These are phyloP conservation scores for Chlamydomonas incerta DNA, from an alignment of 139 green algal species.

Conservation along the genomic window DNA sequence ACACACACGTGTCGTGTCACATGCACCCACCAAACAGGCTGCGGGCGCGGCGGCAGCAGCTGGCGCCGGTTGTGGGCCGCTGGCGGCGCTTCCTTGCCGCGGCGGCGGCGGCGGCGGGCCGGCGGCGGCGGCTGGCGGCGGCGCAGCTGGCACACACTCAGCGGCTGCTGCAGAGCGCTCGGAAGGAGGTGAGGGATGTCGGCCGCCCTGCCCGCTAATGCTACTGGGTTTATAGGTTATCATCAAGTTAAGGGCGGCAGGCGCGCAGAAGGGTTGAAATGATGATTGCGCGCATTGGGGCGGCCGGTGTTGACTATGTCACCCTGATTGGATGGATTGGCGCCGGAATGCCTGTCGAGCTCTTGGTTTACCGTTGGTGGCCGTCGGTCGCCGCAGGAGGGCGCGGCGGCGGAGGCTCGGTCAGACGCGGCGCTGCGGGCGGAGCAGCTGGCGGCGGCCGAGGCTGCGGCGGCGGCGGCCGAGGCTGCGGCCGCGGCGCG, in stretches of 20 bases:
- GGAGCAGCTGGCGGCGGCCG: slow-evolving; percentile 4
- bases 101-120: slow-evolving; percentile 5
- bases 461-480: neutral
- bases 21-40: too few species aligned
- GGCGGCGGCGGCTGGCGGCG: neutral
- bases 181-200: neutral
- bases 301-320: too few species aligned
- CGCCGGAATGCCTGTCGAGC: too few species aligned
- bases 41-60: slow-evolving; percentile 29
- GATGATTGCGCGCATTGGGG: too few species aligned
- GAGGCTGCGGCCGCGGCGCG: neutral
- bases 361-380: too few species aligned
- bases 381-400: neutral
- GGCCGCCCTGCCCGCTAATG: too few species aligned
- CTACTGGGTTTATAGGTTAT: too few species aligned
- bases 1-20: too few species aligned
- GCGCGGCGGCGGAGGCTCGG: neutral
- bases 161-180: neutral
- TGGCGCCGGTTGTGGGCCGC: slow-evolving; percentile 63
- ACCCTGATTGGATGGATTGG: too few species aligned
- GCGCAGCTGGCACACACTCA: neutral
- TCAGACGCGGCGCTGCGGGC: neutral
- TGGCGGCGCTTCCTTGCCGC: slow-evolving; percentile 53
- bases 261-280: too few species aligned
- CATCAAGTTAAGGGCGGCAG: too few species aligned